Evolutionary conservation across 495 filamentous ascomycete genomes (phyloP).

Genomic region (Aspergillus ostianus): DNA sequence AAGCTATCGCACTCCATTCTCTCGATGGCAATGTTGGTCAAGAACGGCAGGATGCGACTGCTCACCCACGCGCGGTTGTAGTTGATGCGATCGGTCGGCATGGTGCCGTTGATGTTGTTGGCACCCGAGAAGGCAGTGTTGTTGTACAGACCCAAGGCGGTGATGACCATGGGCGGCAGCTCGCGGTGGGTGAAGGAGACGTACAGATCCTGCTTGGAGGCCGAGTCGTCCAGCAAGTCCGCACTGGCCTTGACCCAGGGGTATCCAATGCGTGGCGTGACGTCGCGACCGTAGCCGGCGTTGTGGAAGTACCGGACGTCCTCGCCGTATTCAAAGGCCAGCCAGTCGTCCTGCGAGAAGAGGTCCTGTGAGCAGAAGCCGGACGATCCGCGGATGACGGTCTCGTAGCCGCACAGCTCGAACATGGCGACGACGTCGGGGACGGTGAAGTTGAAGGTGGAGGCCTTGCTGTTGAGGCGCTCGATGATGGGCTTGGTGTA

Average conservation of each 20-base stretch:
- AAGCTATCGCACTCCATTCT: conserved; percentile 16
- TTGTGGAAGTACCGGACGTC: conserved; percentile 28
- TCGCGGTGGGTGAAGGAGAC: conserved; percentile 26
- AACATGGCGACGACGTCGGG: conserved; percentile 27
- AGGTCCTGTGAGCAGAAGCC: conserved; percentile 21
- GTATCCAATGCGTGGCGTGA: conserved; percentile 17
- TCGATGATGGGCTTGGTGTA: conserved; percentile 21
- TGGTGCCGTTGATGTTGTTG: conserved; percentile 15
- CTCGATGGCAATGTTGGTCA: conserved; percentile 22
- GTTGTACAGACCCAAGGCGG: conserved; percentile 23
- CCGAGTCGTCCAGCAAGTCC: conserved; percentile 5
- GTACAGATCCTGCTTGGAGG: conserved; percentile 16
- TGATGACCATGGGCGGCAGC: conserved; percentile 20
- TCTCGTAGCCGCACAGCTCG: conserved; percentile 29
- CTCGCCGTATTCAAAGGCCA: conserved; percentile 25
- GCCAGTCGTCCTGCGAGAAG: conserved; percentile 22
- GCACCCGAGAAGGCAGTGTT: conserved; percentile 19
- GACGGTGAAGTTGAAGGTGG: conserved; percentile 21
- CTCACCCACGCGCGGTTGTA: conserved; percentile 23
- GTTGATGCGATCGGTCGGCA: conserved; percentile 20
- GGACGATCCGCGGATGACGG: conserved; percentile 24
- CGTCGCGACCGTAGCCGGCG: conserved; percentile 19
- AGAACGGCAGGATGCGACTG: conserved; percentile 19
- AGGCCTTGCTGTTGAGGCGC: conserved; percentile 15
- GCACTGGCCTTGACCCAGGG: conserved; percentile 21